A percentile compares a stretch with the other conserved stretches of the same genome.
These are phyloP conservation scores for Aspergillus spinulosporus DNA, from an alignment of 2,329 filamentous ascomycete species.

Conservation along the genomic window DNA sequence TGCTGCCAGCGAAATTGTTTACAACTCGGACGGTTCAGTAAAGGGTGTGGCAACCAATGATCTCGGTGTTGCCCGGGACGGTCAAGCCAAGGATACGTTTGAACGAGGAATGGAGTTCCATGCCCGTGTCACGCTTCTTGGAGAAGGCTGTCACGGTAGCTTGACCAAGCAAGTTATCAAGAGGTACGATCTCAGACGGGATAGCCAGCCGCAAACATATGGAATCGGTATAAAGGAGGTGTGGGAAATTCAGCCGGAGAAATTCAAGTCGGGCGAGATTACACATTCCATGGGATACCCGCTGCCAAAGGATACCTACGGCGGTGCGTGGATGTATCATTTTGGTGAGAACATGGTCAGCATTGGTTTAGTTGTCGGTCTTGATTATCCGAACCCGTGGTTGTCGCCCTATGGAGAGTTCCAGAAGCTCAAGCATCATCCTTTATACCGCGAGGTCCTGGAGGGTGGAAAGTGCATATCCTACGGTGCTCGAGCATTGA, in stretches of 20 bases:
- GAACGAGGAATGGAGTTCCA: conserved; percentile 99
- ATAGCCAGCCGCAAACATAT: conserved; percentile 94
- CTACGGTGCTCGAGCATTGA: conserved; percentile 86
- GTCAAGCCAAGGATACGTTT: conserved; percentile 84
- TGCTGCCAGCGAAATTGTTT: conserved; percentile 88
- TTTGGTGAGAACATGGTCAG: conserved; percentile 97
- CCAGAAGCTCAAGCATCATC: conserved; percentile 97
- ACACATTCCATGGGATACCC: conserved; percentile 93
- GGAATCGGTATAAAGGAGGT: conserved; percentile 94
- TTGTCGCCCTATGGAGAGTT: conserved; percentile 94
- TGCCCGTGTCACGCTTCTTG: conserved; percentile 85
- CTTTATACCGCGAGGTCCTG: conserved; percentile 81
- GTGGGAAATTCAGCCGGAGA: conserved; percentile 92
- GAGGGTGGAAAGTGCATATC: conserved; percentile 97
- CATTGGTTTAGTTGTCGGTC: conserved; percentile 83
- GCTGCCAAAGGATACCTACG: conserved; percentile 83
- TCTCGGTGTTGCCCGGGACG: conserved; percentile 76
- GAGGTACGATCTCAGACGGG: conserved; percentile 84
- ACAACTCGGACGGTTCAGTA: conserved; percentile 81
- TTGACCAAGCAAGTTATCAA: conserved; percentile 92
- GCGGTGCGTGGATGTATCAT: conserved; percentile 99
- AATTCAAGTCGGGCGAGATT: conserved; percentile 83
- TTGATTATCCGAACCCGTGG: conserved; percentile 97
- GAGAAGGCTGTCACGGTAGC: conserved; percentile 93
- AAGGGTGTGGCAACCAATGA: conserved; percentile 96